A percentile compares a stretch with the other conserved stretches of the same genome.
These are phyloP conservation scores for Carnegiea gigantea DNA, from an alignment of 179 eudicot genomes.

Conservation along the genomic window DNA sequence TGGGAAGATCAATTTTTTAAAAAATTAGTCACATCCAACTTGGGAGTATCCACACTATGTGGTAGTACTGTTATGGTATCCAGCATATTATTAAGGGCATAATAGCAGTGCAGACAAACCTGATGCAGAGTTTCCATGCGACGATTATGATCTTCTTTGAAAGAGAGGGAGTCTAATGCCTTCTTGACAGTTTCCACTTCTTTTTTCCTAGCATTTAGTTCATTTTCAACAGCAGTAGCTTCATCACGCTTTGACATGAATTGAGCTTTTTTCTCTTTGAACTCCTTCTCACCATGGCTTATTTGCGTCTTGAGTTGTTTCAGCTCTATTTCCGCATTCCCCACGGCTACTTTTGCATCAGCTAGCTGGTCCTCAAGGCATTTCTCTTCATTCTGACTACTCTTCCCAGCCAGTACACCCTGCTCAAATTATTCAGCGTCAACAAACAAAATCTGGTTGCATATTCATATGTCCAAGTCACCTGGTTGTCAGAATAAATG, in stretches of 20 bases:
- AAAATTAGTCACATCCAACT: neutral
- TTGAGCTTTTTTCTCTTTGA: slow-evolving; percentile 70
- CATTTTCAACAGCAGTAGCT: slow-evolving; percentile 78
- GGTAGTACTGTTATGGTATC: neutral
- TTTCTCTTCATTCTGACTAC: slow-evolving; percentile 87
- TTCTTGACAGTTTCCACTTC: slow-evolving; percentile 64
- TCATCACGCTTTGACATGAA: slow-evolving; percentile 71
- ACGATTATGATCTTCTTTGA: slow-evolving; percentile 57
- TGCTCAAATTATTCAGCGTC: slow-evolving; percentile 31
- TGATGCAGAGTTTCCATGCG: slow-evolving; percentile 68
- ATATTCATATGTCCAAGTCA: slow-evolving; percentile 9
- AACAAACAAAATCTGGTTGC: neutral
- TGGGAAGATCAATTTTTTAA: slow-evolving; percentile 3
- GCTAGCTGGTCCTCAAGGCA: slow-evolving; percentile 95
- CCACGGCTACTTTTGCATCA: slow-evolving; percentile 92
- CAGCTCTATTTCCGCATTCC: slow-evolving; percentile 77
- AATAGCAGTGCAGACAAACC: slow-evolving; percentile 37
- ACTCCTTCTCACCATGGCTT: slow-evolving; percentile 74
- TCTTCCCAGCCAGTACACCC: slow-evolving; percentile 96
- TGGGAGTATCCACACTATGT: neutral
- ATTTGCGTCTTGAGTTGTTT: slow-evolving; percentile 85
- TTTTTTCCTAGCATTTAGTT: slow-evolving; percentile 58
- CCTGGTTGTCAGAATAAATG: neutral
- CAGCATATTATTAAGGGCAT: neutral
- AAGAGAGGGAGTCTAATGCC: slow-evolving; percentile 66